phyloP scores from a whole-genome alignment of 2,329 filamentous ascomycete species.

The Phaeosphaeria sp. region DNA sequence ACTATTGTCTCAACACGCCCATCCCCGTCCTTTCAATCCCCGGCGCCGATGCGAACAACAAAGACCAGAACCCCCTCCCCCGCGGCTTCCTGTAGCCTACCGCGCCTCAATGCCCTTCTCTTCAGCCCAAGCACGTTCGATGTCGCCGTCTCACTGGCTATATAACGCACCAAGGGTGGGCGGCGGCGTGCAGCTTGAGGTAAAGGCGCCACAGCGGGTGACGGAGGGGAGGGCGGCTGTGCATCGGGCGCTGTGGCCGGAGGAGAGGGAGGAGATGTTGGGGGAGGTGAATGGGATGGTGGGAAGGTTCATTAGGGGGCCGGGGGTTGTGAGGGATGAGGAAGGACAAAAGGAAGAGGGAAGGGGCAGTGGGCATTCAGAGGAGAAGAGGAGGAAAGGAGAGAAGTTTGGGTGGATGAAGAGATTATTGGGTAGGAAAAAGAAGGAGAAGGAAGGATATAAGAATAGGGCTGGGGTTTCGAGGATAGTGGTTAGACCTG shows the following conservation, averaged over 20 bases:
- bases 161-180: background rate
- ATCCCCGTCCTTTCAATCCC: background rate
- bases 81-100: background rate
- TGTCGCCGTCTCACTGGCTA: background rate
- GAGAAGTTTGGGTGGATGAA: background rate
- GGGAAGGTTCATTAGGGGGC: background rate
- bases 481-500: background rate
- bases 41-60: background rate
- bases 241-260: background rate
- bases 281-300: background rate
- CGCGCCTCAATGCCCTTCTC: background rate
- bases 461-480: background rate
- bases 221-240: background rate
- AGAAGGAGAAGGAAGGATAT: background rate
- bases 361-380: background rate
- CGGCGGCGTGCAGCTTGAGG: background rate
- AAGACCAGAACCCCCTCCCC: background rate
- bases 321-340: background rate
- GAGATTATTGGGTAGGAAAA: background rate
- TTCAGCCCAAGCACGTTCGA: background rate
- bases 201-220: background rate
- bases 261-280: background rate
- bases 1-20: background rate
- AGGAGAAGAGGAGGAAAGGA: background rate
- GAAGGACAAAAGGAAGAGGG: too few relatives aligned